phyloP scores from a whole-genome alignment of 768 basidiomycete species.

The Leccinum barrowsii region DNA sequence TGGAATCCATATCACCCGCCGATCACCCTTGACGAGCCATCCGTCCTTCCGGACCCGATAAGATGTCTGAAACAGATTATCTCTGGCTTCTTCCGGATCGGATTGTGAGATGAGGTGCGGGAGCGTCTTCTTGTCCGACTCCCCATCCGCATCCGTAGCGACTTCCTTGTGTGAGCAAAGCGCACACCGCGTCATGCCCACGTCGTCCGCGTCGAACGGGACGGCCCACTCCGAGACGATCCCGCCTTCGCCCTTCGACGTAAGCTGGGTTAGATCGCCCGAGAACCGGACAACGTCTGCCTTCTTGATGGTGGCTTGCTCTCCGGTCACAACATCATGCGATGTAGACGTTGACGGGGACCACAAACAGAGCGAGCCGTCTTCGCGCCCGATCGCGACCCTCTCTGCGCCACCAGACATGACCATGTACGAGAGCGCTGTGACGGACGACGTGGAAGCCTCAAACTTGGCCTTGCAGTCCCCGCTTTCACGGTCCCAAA shows the following conservation, averaged over 20 bases:
- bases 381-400: conserved; percentile 18
- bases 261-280: conserved; percentile 3
- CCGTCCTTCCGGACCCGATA: conserved; percentile 19
- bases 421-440: conserved; percentile 12
- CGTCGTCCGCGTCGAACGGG: conserved; percentile 1
- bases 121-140: not conserved
- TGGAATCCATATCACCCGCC: conserved; percentile 16
- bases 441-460: conserved; percentile 10
- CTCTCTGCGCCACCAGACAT: not conserved
- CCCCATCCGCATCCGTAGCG: not conserved
- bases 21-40: conserved; percentile 17
- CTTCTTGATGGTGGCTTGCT: conserved; percentile 4
- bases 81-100: conserved; percentile 8
- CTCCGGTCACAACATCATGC: conserved; percentile 3
- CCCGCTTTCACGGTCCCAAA: conserved; percentile 21
- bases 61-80: conserved; percentile 5
- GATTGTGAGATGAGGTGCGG: conserved; percentile 9
- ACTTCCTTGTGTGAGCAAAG: not conserved
- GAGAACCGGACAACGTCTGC: conserved; percentile 11
- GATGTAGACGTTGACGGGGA: conserved; percentile 11
- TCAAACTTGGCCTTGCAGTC: conserved; percentile 7
- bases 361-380: conserved; percentile 18
- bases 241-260: conserved; percentile 6
- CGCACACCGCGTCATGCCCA: not conserved
- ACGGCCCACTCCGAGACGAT: conserved; percentile 6